These are phyloP conservation scores for Pseudogymnoascus sp. DNA, from an alignment of 2,329 filamentous ascomycete species.

Conservation along the genomic window DNA sequence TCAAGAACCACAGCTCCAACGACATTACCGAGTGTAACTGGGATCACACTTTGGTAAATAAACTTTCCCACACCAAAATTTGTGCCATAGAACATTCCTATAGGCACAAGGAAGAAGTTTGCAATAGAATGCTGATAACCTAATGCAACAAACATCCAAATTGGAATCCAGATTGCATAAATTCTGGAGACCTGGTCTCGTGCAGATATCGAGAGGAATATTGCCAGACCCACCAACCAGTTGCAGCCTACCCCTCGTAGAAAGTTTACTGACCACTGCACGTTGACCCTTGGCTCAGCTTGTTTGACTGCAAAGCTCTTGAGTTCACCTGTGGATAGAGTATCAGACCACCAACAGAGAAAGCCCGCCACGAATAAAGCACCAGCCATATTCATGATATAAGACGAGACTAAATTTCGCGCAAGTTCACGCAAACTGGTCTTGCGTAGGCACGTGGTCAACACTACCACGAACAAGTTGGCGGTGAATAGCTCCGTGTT, in stretches of 20 bases:
- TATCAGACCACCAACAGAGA: neutral
- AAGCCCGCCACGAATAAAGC: constrained; percentile 7
- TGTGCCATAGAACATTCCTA: no score
- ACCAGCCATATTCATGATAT: constrained; percentile 5
- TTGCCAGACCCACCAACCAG: constrained; percentile 19
- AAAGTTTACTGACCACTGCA: constrained; percentile 18
- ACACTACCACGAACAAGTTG: constrained; percentile 2
- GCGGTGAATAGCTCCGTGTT: neutral
- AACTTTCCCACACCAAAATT: no score
- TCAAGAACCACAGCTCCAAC: no score
- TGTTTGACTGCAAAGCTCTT: neutral
- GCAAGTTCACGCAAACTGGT: neutral
- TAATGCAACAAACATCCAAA: no score
- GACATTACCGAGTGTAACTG: no score
- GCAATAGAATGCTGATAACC: no score
- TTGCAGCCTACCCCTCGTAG: constrained; percentile 25
- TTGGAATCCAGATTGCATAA: constrained; percentile 22
- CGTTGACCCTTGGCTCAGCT: constrained; percentile 12
- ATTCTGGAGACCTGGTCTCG: constrained; percentile 22
- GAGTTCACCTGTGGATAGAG: neutral
- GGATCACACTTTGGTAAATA: no score
- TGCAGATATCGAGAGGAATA: constrained; percentile 12
- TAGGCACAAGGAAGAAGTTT: no score
- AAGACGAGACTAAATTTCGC: constrained; percentile 1
- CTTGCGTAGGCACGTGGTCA: neutral